phyloP scores from a whole-genome alignment of 2,329 filamentous ascomycete species.

The Diaporthe velutina region DNA sequence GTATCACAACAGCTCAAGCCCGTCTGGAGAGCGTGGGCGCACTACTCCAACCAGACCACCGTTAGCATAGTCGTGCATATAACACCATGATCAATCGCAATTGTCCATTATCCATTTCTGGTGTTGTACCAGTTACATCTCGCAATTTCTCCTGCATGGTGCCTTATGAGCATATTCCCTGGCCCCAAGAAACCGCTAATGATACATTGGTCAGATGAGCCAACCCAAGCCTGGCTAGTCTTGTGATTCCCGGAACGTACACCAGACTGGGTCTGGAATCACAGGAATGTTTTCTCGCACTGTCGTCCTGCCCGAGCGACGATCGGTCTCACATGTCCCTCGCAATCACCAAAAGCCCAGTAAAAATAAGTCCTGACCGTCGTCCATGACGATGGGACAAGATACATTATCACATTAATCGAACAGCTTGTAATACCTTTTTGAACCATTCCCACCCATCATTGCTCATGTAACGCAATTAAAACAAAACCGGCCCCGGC shows the following conservation, averaged over 20 bases:
- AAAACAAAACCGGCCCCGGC: slow-evolving; percentile 24
- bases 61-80: neutral
- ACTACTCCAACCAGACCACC: neutral
- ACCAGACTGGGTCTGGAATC: neutral
- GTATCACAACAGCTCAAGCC: neutral
- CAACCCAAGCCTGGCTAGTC: neutral
- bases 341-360: neutral
- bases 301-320: neutral
- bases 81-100: neutral
- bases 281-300: neutral
- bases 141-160: neutral
- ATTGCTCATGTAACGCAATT: slow-evolving; percentile 23
- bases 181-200: neutral
- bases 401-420: slow-evolving; percentile 35
- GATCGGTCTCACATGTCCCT: neutral
- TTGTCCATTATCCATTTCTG: neutral
- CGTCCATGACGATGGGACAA: slow-evolving; percentile 10
- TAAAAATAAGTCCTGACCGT: neutral
- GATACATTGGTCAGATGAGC: neutral
- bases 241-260: neutral
- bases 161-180: neutral
- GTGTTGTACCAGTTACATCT: neutral
- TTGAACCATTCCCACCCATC: slow-evolving; percentile 22
- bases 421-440: slow-evolving; percentile 15
- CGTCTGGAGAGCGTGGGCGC: neutral